Base-by-base conservation (phyloP, 306 rosid species). In the Quercus rubra region DNA sequence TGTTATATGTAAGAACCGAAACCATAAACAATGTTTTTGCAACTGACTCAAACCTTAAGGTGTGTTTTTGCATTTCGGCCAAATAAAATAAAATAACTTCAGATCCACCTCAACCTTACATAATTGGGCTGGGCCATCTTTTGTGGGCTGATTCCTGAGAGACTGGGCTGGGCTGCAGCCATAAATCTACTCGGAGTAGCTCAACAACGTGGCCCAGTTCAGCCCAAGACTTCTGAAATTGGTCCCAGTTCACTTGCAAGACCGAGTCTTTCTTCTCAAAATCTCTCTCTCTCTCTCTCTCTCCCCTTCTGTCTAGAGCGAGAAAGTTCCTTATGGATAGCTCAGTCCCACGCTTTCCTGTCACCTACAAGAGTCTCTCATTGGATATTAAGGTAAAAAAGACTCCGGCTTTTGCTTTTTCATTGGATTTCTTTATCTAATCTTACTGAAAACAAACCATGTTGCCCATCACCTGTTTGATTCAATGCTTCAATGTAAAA, bases 351-450 rank as follows among this genome's bases (percentile, higher is more conserved):
- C 76, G 54, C 27, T 93, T 91, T 70, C 97, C 94, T 33, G 89
- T 93, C 2, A 23, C 87, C 71, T 80, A 87, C 85, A 79, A 78
- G 43, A 79, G 80, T 14, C 74, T 88, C 31, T 88, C 93, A 11
- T 74, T 84, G 80, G 82, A 89, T 57, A 90, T 93, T 77, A 85
- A 88, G 93, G 94, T 93, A 61, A 61, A 21, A 38, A 25, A 12
- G 21, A 55, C 30, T 54, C 21, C 1, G 2, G 0, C 18, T 30
- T 20, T 4, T 28, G 2, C 6, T 25, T 30, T 2, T 2, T 21
- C 61, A 6, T 62, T 10, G 20, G 67, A 33, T 55, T 2, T 55
- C 6, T 74, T 55, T 54, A 28, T 9, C 15, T 5, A 23, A 23
- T 4, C 41, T 18, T 28, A 28, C 8, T 0, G 67, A 6, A 14